Conservation (phyloP, 2,329 filamentous ascomycete species). For the Aplosporella prunicola region DNA sequence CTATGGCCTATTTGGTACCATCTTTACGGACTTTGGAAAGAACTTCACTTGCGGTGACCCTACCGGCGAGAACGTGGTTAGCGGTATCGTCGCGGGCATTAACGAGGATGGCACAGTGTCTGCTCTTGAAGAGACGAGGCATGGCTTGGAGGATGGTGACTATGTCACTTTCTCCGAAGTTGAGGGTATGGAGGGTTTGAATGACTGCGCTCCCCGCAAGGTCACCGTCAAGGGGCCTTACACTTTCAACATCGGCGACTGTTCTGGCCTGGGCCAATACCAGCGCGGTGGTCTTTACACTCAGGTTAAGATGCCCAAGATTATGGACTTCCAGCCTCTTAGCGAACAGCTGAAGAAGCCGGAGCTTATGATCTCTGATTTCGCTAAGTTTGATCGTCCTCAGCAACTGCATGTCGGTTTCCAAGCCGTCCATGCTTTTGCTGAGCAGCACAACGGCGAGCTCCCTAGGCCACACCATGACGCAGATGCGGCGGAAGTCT, state of each 20-base stretch:
- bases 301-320: conserved; percentile 98
- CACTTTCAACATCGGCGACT: conserved; percentile 93
- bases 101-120: conserved; percentile 86
- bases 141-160: conserved; percentile 92
- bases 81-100: conserved; percentile 82
- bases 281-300: conserved; percentile 80
- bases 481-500: conserved; percentile 67
- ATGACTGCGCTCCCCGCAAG: conserved; percentile 75
- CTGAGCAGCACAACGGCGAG: conserved; percentile 57
- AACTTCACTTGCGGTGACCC: conserved; percentile 86
- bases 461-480: conserved; percentile 78
- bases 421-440: conserved; percentile 84
- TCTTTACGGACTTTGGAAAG: conserved; percentile 96
- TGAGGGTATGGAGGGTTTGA: conserved; percentile 83
- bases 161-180: conserved; percentile 92
- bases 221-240: conserved; percentile 90
- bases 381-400: conserved; percentile 94
- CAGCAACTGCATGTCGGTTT: conserved; percentile 86
- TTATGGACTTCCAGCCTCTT: conserved; percentile 78
- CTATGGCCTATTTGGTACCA: conserved; percentile 85
- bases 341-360: conserved; percentile 72
- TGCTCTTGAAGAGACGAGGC: conserved; percentile 85
- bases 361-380: conserved; percentile 86
- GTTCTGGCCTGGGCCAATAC: conserved; percentile 79
- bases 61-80: conserved; percentile 79